Conservation (phyloP, 2,329 filamentous ascomycete species). For the Colletotrichum abscissum region DNA sequence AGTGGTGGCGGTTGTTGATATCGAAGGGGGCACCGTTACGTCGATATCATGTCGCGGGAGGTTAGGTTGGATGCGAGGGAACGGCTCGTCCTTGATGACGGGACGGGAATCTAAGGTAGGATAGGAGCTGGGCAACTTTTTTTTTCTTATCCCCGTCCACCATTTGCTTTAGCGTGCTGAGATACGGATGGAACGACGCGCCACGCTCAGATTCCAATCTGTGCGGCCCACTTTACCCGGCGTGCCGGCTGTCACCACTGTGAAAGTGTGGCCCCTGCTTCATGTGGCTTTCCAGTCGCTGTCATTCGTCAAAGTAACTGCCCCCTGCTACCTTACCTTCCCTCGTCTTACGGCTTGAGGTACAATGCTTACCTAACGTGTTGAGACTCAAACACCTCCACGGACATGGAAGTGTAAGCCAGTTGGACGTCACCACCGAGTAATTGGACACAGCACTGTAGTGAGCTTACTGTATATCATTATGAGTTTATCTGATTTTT, state of each 20-base stretch:
- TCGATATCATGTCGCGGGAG: conserved; percentile 17
- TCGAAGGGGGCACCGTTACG: not conserved
- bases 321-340: not conserved
- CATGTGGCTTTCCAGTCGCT: not conserved
- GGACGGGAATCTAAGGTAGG: not conserved
- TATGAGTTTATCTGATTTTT: not conserved
- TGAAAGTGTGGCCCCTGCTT: not conserved
- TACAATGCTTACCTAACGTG: no score
- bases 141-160: conserved; percentile 10
- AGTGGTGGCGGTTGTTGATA: not conserved
- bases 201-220: conserved; percentile 22
- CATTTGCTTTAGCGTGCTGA: conserved; percentile 8
- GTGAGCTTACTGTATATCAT: not conserved
- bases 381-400: no score
- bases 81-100: conserved; percentile 16
- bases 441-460: not conserved
- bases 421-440: no score
- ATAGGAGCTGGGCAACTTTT: conserved; percentile 29
- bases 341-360: no score
- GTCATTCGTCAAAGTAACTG: not conserved
- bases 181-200: conserved; percentile 1
- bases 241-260: not conserved
- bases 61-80: not conserved
- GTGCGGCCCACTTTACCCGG: conserved; percentile 9
- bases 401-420: no score